phyloP scores from a whole-genome alignment of 768 basidiomycete species.

The Suillus americanus region DNA sequence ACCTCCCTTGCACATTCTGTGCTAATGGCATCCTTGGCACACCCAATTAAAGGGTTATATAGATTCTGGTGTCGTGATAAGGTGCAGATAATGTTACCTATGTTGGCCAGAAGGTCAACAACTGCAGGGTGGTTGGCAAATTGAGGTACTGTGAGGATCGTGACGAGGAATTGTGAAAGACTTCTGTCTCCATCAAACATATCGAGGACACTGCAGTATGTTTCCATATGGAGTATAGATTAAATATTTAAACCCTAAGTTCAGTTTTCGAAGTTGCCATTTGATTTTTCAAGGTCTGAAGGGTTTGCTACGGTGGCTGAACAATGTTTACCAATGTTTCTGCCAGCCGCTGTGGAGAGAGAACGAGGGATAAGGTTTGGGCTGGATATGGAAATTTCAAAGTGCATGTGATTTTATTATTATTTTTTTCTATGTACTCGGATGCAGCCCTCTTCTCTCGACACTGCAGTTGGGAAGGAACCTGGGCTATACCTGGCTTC shows the following conservation, averaged over 20 bases:
- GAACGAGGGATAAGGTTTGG: background rate
- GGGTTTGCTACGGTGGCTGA: background rate
- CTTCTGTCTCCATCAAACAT: background rate
- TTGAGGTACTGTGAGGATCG: background rate
- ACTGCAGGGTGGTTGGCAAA: background rate
- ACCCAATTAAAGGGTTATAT: too few relatives aligned
- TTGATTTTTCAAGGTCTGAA: background rate
- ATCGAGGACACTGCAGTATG: background rate
- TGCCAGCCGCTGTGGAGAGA: background rate
- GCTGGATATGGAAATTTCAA: background rate
- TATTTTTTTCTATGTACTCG: background rate
- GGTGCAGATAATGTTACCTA: too few relatives aligned
- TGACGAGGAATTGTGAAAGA: background rate
- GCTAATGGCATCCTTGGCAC: too few relatives aligned
- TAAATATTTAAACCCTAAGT: background rate
- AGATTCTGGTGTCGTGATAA: too few relatives aligned
- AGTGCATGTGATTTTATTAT: background rate
- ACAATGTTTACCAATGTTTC: background rate
- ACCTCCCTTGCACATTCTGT: too few relatives aligned
- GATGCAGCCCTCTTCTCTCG: background rate
- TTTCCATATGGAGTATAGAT: background rate
- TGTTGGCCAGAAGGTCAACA: background rate
- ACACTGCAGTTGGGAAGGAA: background rate
- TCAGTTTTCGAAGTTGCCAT: background rate
- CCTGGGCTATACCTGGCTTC: too few relatives aligned